Evolutionary conservation across 2,329 filamentous ascomycete genomes (phyloP).

Genomic region (Ophiocordyceps camponoti-saundersi): DNA sequence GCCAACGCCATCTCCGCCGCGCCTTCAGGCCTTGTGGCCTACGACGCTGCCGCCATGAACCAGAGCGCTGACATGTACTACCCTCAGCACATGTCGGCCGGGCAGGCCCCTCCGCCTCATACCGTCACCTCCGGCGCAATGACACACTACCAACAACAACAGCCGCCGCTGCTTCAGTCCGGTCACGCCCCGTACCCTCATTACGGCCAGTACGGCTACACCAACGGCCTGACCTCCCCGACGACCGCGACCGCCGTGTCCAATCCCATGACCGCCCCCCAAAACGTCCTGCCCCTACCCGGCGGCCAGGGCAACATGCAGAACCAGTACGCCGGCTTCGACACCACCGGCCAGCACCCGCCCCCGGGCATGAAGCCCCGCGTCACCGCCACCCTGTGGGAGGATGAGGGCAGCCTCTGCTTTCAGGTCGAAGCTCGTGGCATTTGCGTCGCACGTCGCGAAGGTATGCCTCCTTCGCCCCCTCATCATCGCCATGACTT

Average conservation of each 20-base stretch:
- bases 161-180: conserved; percentile 59
- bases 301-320: conserved; percentile 33
- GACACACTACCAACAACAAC: conserved; percentile 55
- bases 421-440: conserved; percentile 95
- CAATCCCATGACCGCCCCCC: conserved; percentile 44
- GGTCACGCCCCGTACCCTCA: conserved; percentile 52
- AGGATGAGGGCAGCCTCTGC: conserved; percentile 92
- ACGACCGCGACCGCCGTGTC: conserved; percentile 50
- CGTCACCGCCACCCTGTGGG: conserved; percentile 93
- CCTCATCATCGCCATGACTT: background rate
- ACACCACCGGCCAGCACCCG: conserved; percentile 81
- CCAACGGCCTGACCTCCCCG: conserved; percentile 68
- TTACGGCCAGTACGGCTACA: conserved; percentile 57
- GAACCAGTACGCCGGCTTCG: conserved; percentile 45
- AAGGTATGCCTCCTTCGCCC: conserved; percentile 41
- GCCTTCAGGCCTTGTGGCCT: conserved; percentile 13
- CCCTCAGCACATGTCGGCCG: conserved; percentile 60
- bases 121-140: conserved; percentile 59
- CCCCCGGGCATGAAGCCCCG: conserved; percentile 91
- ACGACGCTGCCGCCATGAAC: conserved; percentile 50
- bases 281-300: conserved; percentile 56
- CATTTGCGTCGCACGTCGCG: conserved; percentile 84
- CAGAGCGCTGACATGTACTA: conserved; percentile 78
- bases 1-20: conserved; percentile 21
- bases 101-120: conserved; percentile 58